Evolutionary conservation across 345 rosid species (phyloP), one percentile per base, ranked within the genome.

Genomic region (Citrus sp.): DNA sequence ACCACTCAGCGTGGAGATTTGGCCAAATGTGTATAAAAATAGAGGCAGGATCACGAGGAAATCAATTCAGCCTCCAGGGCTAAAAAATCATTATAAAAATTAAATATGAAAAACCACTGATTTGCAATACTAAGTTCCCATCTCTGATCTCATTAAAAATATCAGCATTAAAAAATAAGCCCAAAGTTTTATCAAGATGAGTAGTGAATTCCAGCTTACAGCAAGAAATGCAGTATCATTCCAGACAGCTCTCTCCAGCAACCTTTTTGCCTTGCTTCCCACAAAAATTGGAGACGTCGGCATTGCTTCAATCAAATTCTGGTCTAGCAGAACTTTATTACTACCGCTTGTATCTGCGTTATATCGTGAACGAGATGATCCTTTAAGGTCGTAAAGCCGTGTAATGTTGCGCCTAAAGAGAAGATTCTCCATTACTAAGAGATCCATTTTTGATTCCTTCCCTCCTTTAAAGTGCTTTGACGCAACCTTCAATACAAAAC

Each of bases 361-460:
- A 86, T 96, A 96, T 56, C 98, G 88, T 34, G 98, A 94, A 54
- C 98, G 90, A n/a, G 95, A 79, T 56, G 99, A 96, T 79, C 99
- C 99, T 78, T 96, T 96, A 55, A 96, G 93, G 80, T 96, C 98
- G 80, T 96, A 96, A 69, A 96, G 92, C 78, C 94, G 87, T 56
- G 91, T 82, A 82, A 96, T 84, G 64, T 88, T 91, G 61, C 97
- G 92, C 84, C 86, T 82, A 54, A 89, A 94, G 56, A 96, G 89
- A 83, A 96, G 99, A 86, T 96, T 96, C 87, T 96, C 99, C 95
- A 96, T 96, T 76, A 96, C 98, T 82, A 96, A 87, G 70, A 96
- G 94, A 75, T 92, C 98, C 92, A 92, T 92, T 80, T 92, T 96
- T 14, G 89, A 84, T 86, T 96, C 99, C 85, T 83, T 96, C 74